Evolutionary conservation across 345 rosid species (phyloP).

Genomic region (Turritis glabra): DNA sequence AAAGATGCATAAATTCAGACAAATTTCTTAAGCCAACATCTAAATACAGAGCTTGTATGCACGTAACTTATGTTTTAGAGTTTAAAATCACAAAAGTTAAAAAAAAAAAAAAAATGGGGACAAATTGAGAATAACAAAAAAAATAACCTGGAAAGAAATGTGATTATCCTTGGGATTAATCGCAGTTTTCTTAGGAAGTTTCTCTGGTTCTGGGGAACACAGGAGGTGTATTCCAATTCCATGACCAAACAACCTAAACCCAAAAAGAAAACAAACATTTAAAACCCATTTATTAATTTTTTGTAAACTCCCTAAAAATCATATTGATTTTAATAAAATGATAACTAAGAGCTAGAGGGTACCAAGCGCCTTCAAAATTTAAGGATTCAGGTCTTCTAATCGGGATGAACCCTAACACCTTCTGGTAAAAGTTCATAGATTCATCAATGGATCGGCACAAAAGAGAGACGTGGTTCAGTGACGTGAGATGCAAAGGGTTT

Average conservation of each 20-base stretch:
- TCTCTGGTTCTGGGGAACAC: constrained; percentile 55
- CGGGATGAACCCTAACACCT: constrained; percentile 71
- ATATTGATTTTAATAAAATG: not conserved
- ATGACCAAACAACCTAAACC: constrained; percentile 61
- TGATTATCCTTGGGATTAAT: constrained; percentile 75
- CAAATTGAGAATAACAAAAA: not conserved
- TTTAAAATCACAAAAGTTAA: not conserved
- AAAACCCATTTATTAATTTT: not conserved
- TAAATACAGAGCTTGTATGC: not conserved
- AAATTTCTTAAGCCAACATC: not conserved
- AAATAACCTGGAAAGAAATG: constrained; percentile 74
- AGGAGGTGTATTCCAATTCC: constrained; percentile 76
- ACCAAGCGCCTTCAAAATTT: constrained; percentile 84
- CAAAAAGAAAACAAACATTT: not conserved
- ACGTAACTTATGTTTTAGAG: not conserved
- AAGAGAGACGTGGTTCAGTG: constrained; percentile 72
- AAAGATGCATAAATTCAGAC: not conserved
- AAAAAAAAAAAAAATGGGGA: not conserved
- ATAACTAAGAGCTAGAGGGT: not conserved
- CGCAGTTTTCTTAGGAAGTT: constrained; percentile 45
- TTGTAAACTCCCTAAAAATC: not conserved
- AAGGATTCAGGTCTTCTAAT: constrained; percentile 67
- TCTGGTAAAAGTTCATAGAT: constrained; percentile 63
- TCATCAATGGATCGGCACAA: constrained; percentile 63
- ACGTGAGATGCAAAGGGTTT: constrained; percentile 66